Percentiles rank a stretch among this genome's conserved stretches.
These are phyloP conservation scores for Diospyros lotus DNA, from an alignment of 148 eudicot species.

Conservation along the genomic window DNA sequence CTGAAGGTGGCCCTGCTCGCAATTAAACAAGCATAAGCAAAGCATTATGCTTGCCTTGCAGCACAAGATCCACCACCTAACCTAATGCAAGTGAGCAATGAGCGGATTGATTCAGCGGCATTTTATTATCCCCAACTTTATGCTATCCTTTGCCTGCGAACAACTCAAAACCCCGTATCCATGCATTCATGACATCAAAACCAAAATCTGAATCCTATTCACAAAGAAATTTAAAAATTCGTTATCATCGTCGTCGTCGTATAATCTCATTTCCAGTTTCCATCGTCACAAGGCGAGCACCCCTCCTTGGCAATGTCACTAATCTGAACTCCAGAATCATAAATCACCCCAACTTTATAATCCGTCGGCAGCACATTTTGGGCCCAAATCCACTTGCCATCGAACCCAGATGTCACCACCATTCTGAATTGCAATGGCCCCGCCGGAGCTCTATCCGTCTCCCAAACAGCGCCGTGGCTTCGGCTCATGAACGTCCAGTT, in stretches of 20 bases:
- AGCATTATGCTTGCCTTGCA: no score
- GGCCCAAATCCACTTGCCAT: conserved; percentile 62
- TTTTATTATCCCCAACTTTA: no score
- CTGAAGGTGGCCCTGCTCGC: no score
- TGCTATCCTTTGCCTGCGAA: neutral
- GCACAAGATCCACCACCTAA: no score
- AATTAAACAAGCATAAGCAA: no score
- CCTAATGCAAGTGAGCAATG: no score
- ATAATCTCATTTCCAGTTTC: conserved; percentile 21
- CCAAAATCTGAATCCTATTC: neutral
- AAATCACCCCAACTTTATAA: conserved; percentile 35
- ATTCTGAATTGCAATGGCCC: conserved; percentile 68
- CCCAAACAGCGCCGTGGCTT: conserved; percentile 75
- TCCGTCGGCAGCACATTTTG: conserved; percentile 55
- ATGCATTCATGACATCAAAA: neutral
- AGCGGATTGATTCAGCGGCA: no score
- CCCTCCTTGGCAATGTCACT: conserved; percentile 50
- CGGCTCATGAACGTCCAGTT: conserved; percentile 56
- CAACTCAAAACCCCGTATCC: neutral
- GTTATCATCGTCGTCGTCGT: no score
- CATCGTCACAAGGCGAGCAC: conserved; percentile 55
- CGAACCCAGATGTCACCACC: conserved; percentile 59
- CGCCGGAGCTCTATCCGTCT: conserved; percentile 46
- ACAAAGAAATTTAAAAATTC: conserved; percentile 2
- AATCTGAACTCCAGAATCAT: conserved; percentile 42